Conservation (phyloP, 2,329 filamentous ascomycete genomes). For the Ophiobolus disseminans region DNA sequence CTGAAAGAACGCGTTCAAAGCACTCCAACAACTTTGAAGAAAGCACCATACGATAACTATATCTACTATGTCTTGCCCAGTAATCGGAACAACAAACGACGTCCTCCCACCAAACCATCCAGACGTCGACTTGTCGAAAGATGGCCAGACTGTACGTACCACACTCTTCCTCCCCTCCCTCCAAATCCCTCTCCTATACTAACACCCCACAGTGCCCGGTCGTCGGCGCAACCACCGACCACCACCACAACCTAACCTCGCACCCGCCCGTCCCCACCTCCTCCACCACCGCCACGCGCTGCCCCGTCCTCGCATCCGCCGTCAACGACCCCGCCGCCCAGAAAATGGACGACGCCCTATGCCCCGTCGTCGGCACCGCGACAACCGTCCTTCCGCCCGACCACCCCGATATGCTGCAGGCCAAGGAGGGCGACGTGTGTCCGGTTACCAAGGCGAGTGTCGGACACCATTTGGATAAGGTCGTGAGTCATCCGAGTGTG, state of each 20-base stretch:
- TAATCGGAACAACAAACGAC: constrained; percentile 53
- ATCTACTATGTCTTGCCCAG: constrained; percentile 40
- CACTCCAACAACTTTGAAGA: constrained; percentile 1
- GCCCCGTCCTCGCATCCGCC: constrained; percentile 52
- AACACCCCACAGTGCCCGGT: constrained; percentile 49
- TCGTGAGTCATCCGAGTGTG: constrained; percentile 51
- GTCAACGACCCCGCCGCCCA: constrained; percentile 46
- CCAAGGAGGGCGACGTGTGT: constrained; percentile 50
- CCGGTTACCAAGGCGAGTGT: constrained; percentile 55
- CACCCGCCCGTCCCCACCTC: constrained; percentile 49
- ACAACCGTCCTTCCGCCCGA: constrained; percentile 52
- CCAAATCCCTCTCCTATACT: neutral
- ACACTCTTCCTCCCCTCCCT: neutral
- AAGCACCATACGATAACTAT: too few relatives aligned
- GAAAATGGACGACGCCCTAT: constrained; percentile 52
- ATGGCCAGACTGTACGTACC: constrained; percentile 44
- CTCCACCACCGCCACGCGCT: constrained; percentile 44
- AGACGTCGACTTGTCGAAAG: constrained; percentile 46
- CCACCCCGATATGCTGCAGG: constrained; percentile 50
- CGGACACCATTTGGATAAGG: constrained; percentile 53
- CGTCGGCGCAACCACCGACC: constrained; percentile 54
- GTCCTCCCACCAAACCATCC: constrained; percentile 55
- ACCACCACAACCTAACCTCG: constrained; percentile 53
- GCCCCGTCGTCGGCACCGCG: constrained; percentile 55
- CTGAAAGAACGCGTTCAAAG: neutral